Evolutionary conservation across 352 stramenopile genomes (phyloP), one percentile per base, ranked within the genome.

Genomic region (Phytophthora colocasiae): DNA sequence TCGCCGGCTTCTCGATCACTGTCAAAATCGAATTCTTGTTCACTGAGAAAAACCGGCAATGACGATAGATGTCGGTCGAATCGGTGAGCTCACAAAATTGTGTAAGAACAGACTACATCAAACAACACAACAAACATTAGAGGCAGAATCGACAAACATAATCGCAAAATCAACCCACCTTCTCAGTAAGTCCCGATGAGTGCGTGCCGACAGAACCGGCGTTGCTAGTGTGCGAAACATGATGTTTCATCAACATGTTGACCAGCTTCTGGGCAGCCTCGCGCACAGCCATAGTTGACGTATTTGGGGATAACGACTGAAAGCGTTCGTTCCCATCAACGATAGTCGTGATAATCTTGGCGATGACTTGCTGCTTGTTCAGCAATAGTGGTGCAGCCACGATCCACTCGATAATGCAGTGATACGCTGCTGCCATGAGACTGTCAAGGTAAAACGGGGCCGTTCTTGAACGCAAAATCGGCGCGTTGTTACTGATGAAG

Each of bases 181-280:
- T 85, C 66, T 93, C 85, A 51, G 80, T 90, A 27, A 92, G 46
- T 4, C 67, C 58, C 1, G 73, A 84, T 2, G 78, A 89, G 10
- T 80, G 73, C 7, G 75, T 72, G 1, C 59, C 75, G 39, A 85
- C 69, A 2, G 76, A 63, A 26, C 70, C 66, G 46, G 71, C 69
- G 14, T 75, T 76, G 50, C 81, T 77, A 0, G 79, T 77, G 50
- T 89, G 78, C 1, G 83, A 84, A n/a, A 88, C 78, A 58, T 96
- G 88, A 58, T 95, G 86, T 60, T 96, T 96, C 80, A 96, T 91
- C 32, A 96, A 63, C 81, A 92, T 93, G 54, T 89, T 92, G 14
- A 94, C 73, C 9, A 96, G 56, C 50, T 92, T 89, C 56, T 94
- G 85, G 8, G 88, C 87, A 38, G 86, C 83, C 36, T 91, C 81